These are phyloP conservation scores for Eutrema yunnanense DNA, from an alignment of 345 rosid genomes.

Conservation along the genomic window DNA sequence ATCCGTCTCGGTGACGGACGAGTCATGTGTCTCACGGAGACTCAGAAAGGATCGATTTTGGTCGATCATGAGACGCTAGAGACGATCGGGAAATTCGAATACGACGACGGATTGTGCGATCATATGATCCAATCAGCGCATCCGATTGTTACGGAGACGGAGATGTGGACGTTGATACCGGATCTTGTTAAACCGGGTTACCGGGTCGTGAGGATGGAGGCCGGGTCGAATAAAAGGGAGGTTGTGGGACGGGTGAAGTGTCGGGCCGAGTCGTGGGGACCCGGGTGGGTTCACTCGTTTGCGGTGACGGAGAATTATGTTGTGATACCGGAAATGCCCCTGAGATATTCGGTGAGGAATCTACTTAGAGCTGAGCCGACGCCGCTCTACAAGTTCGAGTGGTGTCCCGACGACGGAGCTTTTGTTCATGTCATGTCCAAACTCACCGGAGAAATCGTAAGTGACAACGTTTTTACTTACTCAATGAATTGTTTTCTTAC, in stretches of 20 bases:
- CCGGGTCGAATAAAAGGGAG: constrained; percentile 73
- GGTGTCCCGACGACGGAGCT: constrained; percentile 77
- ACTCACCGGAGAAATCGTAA: constrained; percentile 79
- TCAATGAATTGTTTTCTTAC: not conserved
- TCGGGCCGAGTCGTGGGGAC: constrained; percentile 66
- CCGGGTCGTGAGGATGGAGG: constrained; percentile 71
- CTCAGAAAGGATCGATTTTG: constrained; percentile 80
- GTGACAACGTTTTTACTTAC: constrained; percentile 5
- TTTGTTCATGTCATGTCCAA: constrained; percentile 80
- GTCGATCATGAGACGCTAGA: constrained; percentile 64
- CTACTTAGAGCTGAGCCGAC: constrained; percentile 87
- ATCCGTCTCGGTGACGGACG: constrained; percentile 82
- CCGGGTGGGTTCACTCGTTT: constrained; percentile 98
- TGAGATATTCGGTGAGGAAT: constrained; percentile 75
- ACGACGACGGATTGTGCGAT: constrained; percentile 63
- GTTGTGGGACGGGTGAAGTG: constrained; percentile 78
- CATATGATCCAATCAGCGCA: constrained; percentile 79
- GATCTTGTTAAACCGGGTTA: constrained; percentile 76
- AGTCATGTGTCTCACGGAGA: constrained; percentile 85
- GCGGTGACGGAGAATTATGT: constrained; percentile 82
- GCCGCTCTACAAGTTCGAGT: constrained; percentile 84
- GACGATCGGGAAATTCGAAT: constrained; percentile 66
- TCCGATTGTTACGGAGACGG: constrained; percentile 72
- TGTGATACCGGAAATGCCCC: constrained; percentile 86
- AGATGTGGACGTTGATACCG: constrained; percentile 77